Base-by-base conservation (phyloP, 768 basidiomycete genomes). In the Rhodosporidiobolus sp. region DNA sequence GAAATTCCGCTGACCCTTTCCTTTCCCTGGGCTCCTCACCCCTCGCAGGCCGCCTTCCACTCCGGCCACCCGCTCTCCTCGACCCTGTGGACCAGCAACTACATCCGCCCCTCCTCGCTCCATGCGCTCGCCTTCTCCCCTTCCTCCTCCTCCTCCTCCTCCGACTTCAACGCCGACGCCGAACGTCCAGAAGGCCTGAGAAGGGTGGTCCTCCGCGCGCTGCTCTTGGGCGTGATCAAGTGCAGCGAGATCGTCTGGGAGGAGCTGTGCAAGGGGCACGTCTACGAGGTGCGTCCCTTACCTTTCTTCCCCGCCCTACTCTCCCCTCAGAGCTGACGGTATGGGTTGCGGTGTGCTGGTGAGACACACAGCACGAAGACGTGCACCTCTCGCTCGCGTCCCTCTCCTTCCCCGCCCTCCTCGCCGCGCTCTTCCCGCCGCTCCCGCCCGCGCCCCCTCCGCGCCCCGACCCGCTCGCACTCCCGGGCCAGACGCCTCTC, bases 361-460 rank as follows among this genome's bases (percentile, higher is more conserved):
- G n/a, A n/a, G n/a, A 22, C 17, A 8, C 28, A 22, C 59, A 76
- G 74, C 70, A 76, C 62, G 74, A 76, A 48, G 74, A 76, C 53
- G 74, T 72, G 11, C 74, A 76, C 32, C 62, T 76, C 22, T 34
- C 64, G 7, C 56, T 63, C 45, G 62, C 70, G 11, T 55, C 67
- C 4, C 67, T 76, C 30, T 45, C 64, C 16, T 76, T 76, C 49
- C 45, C 38, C 52, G 4, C 17, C 5, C 70, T 76, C 53, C 57
- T 69, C 45, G 64, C 67, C 2, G 45, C 70, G 20, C 62, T 60
- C 50, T 72, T 35, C 43, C 65, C 65, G 0, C 54, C 43, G 5
- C 54, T 32, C 30, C 50, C 45, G 0, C 45, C 62, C 5, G n/a
- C 67, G 0, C 43, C 52, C n/a, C 28, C 64, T 38, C 11, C 59